A percentile compares a stretch with the other conserved stretches of the same genome.
These are phyloP conservation scores for Boechera stricta DNA, from an alignment of 345 rosid species.

Conservation along the genomic window DNA sequence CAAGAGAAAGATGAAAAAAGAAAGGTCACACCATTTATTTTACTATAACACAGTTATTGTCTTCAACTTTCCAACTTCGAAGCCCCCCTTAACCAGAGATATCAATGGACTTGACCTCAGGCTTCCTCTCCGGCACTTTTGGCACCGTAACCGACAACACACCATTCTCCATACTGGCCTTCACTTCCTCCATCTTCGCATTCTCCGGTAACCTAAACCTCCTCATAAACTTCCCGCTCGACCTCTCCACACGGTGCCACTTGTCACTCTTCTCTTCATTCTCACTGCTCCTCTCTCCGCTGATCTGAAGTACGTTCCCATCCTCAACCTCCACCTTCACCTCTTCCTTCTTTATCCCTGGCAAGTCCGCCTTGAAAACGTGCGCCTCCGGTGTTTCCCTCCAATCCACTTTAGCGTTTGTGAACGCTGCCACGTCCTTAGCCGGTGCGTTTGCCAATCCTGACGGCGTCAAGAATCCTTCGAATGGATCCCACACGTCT, in stretches of 20 bases:
- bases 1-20: background rate
- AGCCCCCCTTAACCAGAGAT: slow-evolving; percentile 29
- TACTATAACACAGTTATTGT: background rate
- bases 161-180: slow-evolving; percentile 48
- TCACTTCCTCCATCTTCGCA: slow-evolving; percentile 42
- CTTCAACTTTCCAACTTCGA: background rate
- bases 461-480: slow-evolving; percentile 17
- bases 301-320: slow-evolving; percentile 45
- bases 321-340: slow-evolving; percentile 55
- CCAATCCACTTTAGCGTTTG: slow-evolving; percentile 47
- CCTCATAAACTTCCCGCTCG: slow-evolving; percentile 47
- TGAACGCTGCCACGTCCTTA: slow-evolving; percentile 39
- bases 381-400: slow-evolving; percentile 50
- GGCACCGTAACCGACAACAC: slow-evolving; percentile 44
- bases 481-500: slow-evolving; percentile 45
- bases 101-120: slow-evolving; percentile 48
- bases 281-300: slow-evolving; percentile 47
- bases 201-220: slow-evolving; percentile 48
- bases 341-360: slow-evolving; percentile 50
- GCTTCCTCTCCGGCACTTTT: slow-evolving; percentile 40
- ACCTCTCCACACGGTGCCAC: slow-evolving; percentile 52
- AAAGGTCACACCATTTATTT: slow-evolving; percentile 4
- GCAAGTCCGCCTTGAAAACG: slow-evolving; percentile 48
- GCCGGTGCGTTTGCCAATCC: background rate
- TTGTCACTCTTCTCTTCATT: slow-evolving; percentile 48